A percentile compares a stretch with the other conserved stretches of the same genome.
Conservation (phyloP, 345 rosid species). For the Psidium friedrichsthalianum region DNA sequence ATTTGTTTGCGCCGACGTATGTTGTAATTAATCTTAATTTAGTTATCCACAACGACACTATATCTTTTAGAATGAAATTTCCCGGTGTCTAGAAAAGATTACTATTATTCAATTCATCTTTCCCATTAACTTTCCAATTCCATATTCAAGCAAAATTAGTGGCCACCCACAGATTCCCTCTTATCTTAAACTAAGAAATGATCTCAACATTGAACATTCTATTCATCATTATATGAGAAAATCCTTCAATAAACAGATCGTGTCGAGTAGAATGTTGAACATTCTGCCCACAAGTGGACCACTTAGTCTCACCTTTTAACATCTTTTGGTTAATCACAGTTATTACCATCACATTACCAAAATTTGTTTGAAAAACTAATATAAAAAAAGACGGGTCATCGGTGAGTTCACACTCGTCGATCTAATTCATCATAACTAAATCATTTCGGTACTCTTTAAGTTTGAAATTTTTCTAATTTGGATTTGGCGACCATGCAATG, state of each 20-base stretch:
- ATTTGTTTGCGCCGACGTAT: neutral
- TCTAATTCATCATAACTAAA: neutral
- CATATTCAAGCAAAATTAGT: neutral
- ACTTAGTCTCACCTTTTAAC: neutral
- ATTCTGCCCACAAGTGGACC: neutral
- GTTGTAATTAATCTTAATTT: neutral
- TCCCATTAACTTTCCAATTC: neutral
- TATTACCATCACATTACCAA: neutral
- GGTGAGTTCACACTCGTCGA: too few species aligned
- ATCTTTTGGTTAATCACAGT: neutral
- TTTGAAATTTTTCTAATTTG: neutral
- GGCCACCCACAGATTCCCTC: neutral
- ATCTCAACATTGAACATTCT: neutral
- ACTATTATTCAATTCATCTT: neutral
- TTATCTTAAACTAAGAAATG: neutral
- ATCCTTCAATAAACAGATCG: neutral
- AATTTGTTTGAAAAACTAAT: neutral
- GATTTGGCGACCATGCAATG: neutral
- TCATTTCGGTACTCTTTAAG: neutral
- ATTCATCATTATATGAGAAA: neutral
- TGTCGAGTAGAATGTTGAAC: too few species aligned
- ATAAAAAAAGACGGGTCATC: accelerated
- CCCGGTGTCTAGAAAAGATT: neutral
- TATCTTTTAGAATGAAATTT: neutral
- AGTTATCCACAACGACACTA: neutral